phyloP scores from a whole-genome alignment of 129 eudicot genomes.

The Lactuca saligna region DNA sequence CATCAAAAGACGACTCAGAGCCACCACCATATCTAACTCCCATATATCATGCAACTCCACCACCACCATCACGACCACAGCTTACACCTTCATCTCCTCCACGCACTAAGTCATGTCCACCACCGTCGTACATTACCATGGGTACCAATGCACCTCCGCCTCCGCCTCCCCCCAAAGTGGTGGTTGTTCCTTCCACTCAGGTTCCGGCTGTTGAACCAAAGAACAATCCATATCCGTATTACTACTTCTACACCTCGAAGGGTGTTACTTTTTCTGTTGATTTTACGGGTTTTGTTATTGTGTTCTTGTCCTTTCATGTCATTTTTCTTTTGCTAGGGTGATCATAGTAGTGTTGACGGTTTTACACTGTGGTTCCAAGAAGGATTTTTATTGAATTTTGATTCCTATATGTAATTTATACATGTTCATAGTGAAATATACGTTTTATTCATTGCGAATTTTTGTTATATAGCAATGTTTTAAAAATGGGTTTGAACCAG shows the following conservation, averaged over 20 bases:
- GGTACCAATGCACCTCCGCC: conserved; percentile 41
- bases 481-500: too few species aligned
- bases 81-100: conserved; percentile 23
- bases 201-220: conserved; percentile 33
- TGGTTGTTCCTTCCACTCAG: conserved; percentile 45
- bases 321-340: conserved; percentile 26
- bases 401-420: conserved; percentile 13
- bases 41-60: conserved; percentile 32
- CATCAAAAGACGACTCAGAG: conserved; percentile 21
- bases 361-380: conserved; percentile 13
- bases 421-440: conserved; percentile 13
- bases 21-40: conserved; percentile 45
- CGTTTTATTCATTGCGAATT: background rate
- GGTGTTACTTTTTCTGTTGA: conserved; percentile 29
- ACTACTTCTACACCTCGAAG: conserved; percentile 53
- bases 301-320: conserved; percentile 21
- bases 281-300: conserved; percentile 3
- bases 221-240: conserved; percentile 47
- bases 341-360: background rate
- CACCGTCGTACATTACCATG: conserved; percentile 40
- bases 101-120: conserved; percentile 38
- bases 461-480: too few species aligned
- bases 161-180: conserved; percentile 30
- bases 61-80: conserved; percentile 34
- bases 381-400: background rate